Base-by-base conservation (phyloP, 257 asterid genomes). In the Lycium ferocissimum region DNA sequence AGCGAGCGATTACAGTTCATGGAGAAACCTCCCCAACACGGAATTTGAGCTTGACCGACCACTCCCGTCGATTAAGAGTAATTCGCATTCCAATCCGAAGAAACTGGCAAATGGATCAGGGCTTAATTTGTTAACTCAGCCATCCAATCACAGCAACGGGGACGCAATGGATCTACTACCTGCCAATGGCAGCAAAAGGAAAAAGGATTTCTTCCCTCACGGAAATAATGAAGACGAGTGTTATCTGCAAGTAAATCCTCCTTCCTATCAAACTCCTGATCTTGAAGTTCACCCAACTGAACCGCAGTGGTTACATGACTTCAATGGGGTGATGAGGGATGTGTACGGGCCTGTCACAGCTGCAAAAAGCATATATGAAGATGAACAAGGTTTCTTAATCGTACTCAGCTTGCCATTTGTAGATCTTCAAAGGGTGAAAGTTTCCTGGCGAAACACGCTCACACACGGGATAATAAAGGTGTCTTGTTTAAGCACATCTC, bases 401-500 rank as follows among this genome's bases (percentile, higher is more conserved):
- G 13, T 94, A 79, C 87, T 96, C 9, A 94, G 98, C 88, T 86
- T 96, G 90, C 98, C 99, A 17, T 96, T 93, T 62, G 98, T 96
- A 1, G 98, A 96, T 90, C 97, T 91, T 38, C 94, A 92, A 75
- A 88, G 96, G 90, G 98, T 96, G 20, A 96, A 93, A 83, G 99
- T 96, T 33, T 93, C 99, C 0, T 96, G 99, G 99, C 92, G 97
- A 84, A 96, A 96, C 70, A 93, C 98, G 6, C 90, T 87, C 4
- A 88, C 94, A 0, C 96, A 90, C 26, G 99, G 99, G 82, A 92
- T 95, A 69, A 91, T 95, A 83, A 95, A 95, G 87, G 91, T 95
- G 0, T 91, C 92, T 3, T 94, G 99, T 65, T 86, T 53, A n/a
- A 96, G 99, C 82, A 92, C 93, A 0, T 94, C 98, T 9, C 92